These are phyloP conservation scores for Stylosanthes scabra DNA, from an alignment of 331 rosid species.

Conservation along the genomic window DNA sequence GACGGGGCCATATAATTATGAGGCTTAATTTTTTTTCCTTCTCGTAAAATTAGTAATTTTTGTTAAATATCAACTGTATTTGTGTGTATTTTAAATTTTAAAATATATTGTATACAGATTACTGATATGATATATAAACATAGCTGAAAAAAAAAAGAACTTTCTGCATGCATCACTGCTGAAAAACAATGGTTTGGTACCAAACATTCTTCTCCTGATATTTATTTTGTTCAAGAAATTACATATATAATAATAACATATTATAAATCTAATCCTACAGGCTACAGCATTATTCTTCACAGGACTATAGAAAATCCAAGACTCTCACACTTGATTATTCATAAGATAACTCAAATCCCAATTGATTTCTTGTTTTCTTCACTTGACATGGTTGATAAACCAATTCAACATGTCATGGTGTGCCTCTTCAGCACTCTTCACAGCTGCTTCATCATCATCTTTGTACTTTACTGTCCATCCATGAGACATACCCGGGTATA, in stretches of 20 bases:
- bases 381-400: slow-evolving; percentile 52
- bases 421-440: slow-evolving; percentile 56
- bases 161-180: not conserved
- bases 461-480: slow-evolving; percentile 52
- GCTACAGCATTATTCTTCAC: not conserved
- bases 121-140: too few species aligned
- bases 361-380: slow-evolving; percentile 11
- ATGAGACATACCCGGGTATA: slow-evolving; percentile 49
- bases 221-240: not conserved
- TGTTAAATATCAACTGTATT: too few species aligned
- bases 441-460: slow-evolving; percentile 44
- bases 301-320: too few species aligned
- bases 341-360: not conserved
- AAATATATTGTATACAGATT: too few species aligned
- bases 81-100: not conserved
- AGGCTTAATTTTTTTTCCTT: too few species aligned
- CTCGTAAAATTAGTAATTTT: too few species aligned
- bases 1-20: too few species aligned
- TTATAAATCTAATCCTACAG: not conserved
- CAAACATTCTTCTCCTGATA: not conserved
- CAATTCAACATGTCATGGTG: slow-evolving; percentile 56
- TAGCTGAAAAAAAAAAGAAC: not conserved
- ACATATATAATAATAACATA: not conserved
- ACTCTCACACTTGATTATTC: not conserved
- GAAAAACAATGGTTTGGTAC: not conserved